Base-by-base conservation (phyloP, 805 yeast species). In the Metschnikowia dekortorum region DNA sequence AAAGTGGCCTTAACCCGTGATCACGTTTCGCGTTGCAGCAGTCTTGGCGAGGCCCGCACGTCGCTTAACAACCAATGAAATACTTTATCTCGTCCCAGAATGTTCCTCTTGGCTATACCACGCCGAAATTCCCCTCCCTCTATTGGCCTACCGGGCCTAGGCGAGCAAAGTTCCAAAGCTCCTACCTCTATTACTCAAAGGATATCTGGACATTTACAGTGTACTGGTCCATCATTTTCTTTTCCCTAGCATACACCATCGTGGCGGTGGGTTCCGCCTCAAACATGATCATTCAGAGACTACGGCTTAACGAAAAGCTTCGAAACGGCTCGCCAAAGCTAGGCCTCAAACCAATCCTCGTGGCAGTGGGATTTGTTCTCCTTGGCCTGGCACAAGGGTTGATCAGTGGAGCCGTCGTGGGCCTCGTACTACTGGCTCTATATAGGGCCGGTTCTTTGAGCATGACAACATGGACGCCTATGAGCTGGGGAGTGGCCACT, bases 401-500 rank as follows among this genome's bases (percentile, higher is more conserved):
- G 39, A 68, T 82, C 2, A 71, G 84, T 1, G 98, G 97, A 0
- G 81, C 91, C 1, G 74, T 89, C 6, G 75, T 87, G 38, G 97
- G 97, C 0, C 71, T 90, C 10, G 63, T 94, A 55, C 62, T 87
- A 14, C 84, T 84, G 34, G 87, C 89, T 1, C 78, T 90, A 7
- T 91, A 91, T 68, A 74, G 78, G 48, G 83, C 96, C 0, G 96
- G 96, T 0, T 75, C 85, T 26, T 82, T 92, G 59, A 79, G 86
- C 22, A 88, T 94, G 95, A 85, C 95, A 10, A 88, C 97, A 0
- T 92, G 99, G 99, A 82, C 92, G 7, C 98, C 99, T 0, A 77
- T 92, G 56, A 79, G 86, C 49, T 88, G 91, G 82, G 95, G 83
- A 0, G 66, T 86, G 2, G 78, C 86, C 4, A 83, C 82, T 57